Conservation (phyloP, 2,329 filamentous ascomycete species). For the Cadophora sp. region DNA sequence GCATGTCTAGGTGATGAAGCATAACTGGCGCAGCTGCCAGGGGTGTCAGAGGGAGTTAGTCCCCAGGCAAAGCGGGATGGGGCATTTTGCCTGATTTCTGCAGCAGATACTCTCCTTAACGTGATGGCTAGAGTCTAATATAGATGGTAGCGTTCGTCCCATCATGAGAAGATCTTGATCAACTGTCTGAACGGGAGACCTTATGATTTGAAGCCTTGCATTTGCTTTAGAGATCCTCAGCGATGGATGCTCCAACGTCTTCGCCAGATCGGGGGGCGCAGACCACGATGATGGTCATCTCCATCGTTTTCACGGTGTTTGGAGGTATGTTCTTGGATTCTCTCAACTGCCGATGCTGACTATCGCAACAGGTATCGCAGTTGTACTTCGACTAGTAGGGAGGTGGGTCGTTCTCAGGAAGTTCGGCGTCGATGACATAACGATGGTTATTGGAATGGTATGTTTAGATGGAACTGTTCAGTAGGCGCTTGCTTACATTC, state of each 20-base stretch:
- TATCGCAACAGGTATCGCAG: conserved; percentile 21
- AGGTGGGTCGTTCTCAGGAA: conserved; percentile 24
- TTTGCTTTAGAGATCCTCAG: background rate
- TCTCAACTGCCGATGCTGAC: background rate
- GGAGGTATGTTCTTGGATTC: conserved; percentile 19
- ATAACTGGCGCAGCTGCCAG: background rate
- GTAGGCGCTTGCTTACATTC: background rate
- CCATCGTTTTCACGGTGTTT: conserved; percentile 26
- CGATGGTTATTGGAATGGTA: conserved; percentile 30
- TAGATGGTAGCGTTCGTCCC: conserved; percentile 11
- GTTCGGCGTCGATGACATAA: conserved; percentile 28
- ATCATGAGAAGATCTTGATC: background rate
- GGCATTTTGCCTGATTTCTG: conserved; percentile 7
- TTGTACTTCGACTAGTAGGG: conserved; percentile 24
- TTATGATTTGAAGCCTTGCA: background rate
- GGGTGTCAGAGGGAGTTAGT: background rate
- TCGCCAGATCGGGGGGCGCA: conserved; percentile 19
- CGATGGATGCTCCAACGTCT: background rate
- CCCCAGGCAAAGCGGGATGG: background rate
- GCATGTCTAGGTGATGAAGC: conserved; percentile 8
- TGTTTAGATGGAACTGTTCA: background rate
- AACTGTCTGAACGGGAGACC: background rate
- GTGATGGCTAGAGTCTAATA: background rate
- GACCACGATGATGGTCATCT: conserved; percentile 18
- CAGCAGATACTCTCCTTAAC: background rate